Percentiles rank a stretch among this genome's conserved stretches.
These are phyloP conservation scores for Hemileccinum rubropunctum DNA, from an alignment of 768 basidiomycete species.

Conservation along the genomic window DNA sequence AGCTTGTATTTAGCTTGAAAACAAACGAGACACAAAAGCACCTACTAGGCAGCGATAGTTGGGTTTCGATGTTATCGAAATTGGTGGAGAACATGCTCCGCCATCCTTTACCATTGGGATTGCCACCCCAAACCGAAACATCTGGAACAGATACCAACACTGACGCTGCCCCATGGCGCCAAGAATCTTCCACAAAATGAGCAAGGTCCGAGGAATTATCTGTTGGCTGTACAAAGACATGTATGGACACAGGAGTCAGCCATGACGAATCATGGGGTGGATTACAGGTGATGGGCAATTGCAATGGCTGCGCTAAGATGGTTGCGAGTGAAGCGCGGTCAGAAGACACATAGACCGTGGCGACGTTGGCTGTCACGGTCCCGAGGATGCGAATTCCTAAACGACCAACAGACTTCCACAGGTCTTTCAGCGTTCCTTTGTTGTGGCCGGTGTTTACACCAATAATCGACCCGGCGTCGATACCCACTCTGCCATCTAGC, in stretches of 20 bases:
- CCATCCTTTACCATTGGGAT: constrained; percentile 45
- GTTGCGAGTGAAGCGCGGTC: constrained; percentile 42
- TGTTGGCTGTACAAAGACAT: constrained; percentile 53
- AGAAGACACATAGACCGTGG: constrained; percentile 48
- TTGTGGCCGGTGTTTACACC: constrained; percentile 48
- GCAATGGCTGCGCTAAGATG: constrained; percentile 47
- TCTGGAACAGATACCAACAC: constrained; percentile 42
- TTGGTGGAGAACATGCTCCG: constrained; percentile 34
- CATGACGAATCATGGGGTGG: constrained; percentile 46
- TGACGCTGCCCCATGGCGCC: constrained; percentile 50
- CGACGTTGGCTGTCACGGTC: constrained; percentile 53
- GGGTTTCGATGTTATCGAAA: constrained; percentile 44
- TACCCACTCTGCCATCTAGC: constrained; percentile 54
- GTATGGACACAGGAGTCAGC: constrained; percentile 53
- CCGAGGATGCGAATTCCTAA: constrained; percentile 61
- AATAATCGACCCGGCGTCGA: constrained; percentile 64
- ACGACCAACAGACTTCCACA: constrained; percentile 68
- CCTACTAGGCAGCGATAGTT: constrained; percentile 55
- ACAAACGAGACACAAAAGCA: constrained; percentile 4
- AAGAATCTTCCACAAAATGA: constrained; percentile 55
- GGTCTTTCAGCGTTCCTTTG: constrained; percentile 41
- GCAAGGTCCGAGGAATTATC: constrained; percentile 46
- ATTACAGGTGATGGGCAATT: constrained; percentile 48
- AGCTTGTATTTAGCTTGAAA: constrained; percentile 4
- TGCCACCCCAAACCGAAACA: constrained; percentile 52